Base-by-base conservation (phyloP, 2,329 filamentous ascomycete species). In the Coleophoma crateriformis region DNA sequence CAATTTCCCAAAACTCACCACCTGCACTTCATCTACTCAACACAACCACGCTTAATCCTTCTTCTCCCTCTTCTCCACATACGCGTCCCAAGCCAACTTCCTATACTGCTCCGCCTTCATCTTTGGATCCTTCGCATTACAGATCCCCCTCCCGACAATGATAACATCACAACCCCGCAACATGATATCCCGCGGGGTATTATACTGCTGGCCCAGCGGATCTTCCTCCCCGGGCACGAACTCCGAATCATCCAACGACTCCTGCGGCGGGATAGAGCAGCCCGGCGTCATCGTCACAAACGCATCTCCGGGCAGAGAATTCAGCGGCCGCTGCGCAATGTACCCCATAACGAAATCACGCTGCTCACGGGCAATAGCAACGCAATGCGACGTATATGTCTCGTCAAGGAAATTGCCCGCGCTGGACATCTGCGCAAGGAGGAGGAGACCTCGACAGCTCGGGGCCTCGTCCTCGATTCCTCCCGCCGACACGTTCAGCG, bases 221-320 rank as follows among this genome's bases (percentile, higher is more conserved):
- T 92, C 88, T 20, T 49, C 48, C 19, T 13, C 43, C 14, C 40
- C 33, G 2, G 42, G 14, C 87, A 87, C 50, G 20, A 49, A 45
- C 10, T 49, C 47, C 10, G 40, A 45, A 32, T 38, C 41, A 15
- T 43, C 48, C 14, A 66, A 53, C 52, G 66, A 75, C 17, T 76
- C 80, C 19, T 80, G 75, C 1, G 84, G 81, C 3, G 85, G 82
- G 57, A 91, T 68, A 65, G 88, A 84, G 66, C 88, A 88, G 11
- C 88, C 88, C 1, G 88, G 88, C 1, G 87, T 90, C 83, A 91
- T 88, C 60, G 85, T 84, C 56, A 91, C 77, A 67, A 91, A 91
- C 57, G 81, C 76, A 67, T 91, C 88, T 4, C 78, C 77, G 3
- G 78, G 72, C 55, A 78, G 68, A 13, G 73, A 70, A 72, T 90